Percentiles rank a stretch among this genome's conserved stretches.
phyloP scores from a whole-genome alignment of 805 yeast species.

The Jamesozyma gamospora region DNA sequence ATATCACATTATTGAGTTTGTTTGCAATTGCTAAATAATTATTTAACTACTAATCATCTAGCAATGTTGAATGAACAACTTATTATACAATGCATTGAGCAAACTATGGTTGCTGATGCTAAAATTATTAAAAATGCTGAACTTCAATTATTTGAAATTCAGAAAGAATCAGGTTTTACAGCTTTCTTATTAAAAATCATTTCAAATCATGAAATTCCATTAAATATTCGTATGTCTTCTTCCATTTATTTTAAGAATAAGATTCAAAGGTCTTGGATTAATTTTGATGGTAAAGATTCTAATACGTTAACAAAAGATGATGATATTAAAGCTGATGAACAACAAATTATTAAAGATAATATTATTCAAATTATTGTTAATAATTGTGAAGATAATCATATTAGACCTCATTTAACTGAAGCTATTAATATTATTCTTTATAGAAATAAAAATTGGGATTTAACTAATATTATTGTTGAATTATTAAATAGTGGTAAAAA shows the following conservation, averaged over 20 bases:
- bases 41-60: too few relatives aligned
- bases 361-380: constrained; percentile 43
- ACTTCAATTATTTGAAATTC: constrained; percentile 39
- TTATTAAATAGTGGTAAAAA: constrained; percentile 31
- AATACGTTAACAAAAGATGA: constrained; percentile 7
- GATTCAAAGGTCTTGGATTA: constrained; percentile 46
- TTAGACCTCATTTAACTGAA: constrained; percentile 49
- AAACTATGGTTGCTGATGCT: constrained; percentile 45
- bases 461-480: constrained; percentile 27
- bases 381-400: constrained; percentile 31
- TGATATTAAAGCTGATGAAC: constrained; percentile 37
- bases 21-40: too few relatives aligned
- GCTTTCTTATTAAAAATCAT: constrained; percentile 43
- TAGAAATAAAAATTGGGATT: constrained; percentile 33
- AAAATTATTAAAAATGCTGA: constrained; percentile 45
- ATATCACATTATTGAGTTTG: too few relatives aligned
- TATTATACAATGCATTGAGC: constrained; percentile 40
- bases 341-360: constrained; percentile 44
- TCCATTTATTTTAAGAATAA: constrained; percentile 64
- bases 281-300: constrained; percentile 37
- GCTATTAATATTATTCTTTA: constrained; percentile 46
- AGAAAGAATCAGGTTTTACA: constrained; percentile 50
- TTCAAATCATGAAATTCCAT: constrained; percentile 34
- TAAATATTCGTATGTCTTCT: constrained; percentile 44
- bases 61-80: constrained; percentile 37